A percentile compares a stretch with the other conserved stretches of the same genome.
These are phyloP conservation scores for Keqinozyma sinolaborantium DNA, from an alignment of 1,139 yeast species.

Conservation along the genomic window DNA sequence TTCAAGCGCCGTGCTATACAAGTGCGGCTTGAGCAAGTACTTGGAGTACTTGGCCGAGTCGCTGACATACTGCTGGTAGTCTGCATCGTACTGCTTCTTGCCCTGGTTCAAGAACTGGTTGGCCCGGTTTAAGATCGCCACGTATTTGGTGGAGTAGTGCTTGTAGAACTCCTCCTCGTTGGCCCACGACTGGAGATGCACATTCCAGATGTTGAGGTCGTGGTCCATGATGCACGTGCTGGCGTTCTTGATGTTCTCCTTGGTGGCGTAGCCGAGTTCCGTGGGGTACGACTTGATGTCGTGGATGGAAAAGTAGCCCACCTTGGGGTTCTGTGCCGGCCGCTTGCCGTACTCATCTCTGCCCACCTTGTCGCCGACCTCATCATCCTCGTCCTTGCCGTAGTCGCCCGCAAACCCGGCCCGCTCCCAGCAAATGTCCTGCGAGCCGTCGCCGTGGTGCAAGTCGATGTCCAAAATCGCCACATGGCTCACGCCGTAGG, in stretches of 20 bases:
- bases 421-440: conserved; percentile 81
- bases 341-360: conserved; percentile 54
- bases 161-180: conserved; percentile 63
- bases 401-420: conserved; percentile 59
- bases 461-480: conserved; percentile 81
- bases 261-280: conserved; percentile 73
- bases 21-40: conserved; percentile 27
- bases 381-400: conserved; percentile 44
- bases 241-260: conserved; percentile 70
- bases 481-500: conserved; percentile 71
- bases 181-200: conserved; percentile 68
- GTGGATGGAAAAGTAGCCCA: conserved; percentile 82
- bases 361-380: conserved; percentile 26
- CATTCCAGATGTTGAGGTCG: conserved; percentile 80
- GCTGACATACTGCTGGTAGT: conserved; percentile 28
- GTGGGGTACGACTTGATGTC: conserved; percentile 88
- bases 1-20: conserved; percentile 15
- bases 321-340: conserved; percentile 54
- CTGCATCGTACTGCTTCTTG: conserved; percentile 40
- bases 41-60: conserved; percentile 26
- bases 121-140: conserved; percentile 63
- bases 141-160: conserved; percentile 61
- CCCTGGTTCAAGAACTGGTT: conserved; percentile 59
- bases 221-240: conserved; percentile 81
- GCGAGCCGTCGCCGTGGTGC: conserved; percentile 93